Conservation (phyloP, 768 basidiomycete species). For the Floccularia luteovirens region DNA sequence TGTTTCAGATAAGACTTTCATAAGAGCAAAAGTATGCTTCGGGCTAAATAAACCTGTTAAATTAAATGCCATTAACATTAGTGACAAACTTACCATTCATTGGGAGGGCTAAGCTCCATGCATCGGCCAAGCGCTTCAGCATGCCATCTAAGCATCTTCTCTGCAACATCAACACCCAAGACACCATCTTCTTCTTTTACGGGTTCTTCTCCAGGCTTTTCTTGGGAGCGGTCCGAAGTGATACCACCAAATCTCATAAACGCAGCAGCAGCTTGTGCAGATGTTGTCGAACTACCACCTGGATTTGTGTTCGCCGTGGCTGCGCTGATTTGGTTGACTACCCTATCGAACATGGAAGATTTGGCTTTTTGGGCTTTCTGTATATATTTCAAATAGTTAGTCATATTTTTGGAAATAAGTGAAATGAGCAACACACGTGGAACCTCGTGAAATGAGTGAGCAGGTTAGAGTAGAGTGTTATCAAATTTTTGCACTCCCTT, state of each 20-base stretch:
- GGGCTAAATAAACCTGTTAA: conserved; percentile 42
- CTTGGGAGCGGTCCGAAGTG: conserved; percentile 39
- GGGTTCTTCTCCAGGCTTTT: conserved; percentile 58
- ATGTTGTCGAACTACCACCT: conserved; percentile 54
- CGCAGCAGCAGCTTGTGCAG: conserved; percentile 82
- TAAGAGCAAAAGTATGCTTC: conserved; percentile 80
- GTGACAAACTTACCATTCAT: conserved; percentile 67
- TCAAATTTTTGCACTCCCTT: conserved; percentile 78
- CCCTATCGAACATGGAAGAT: conserved; percentile 79
- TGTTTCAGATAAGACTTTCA: conserved; percentile 81
- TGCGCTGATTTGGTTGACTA: conserved; percentile 83
- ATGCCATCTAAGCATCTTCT: conserved; percentile 95
- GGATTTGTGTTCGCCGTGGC: conserved; percentile 61
- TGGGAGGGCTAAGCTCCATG: conserved; percentile 75
- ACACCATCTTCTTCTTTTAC: conserved; percentile 76
- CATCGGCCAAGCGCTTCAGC: conserved; percentile 95
- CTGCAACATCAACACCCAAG: conserved; percentile 67
- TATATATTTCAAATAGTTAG: conserved; percentile 15
- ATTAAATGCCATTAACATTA: conserved; percentile 1
- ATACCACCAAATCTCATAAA: conserved; percentile 89
- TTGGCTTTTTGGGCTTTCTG: conserved; percentile 64
- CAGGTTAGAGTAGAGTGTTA: conserved; percentile 68
- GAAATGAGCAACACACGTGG: conserved; percentile 52
- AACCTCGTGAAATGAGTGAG: conserved; percentile 76
- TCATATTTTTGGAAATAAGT: conserved; percentile 6